Base-by-base conservation (phyloP, 2,329 filamentous ascomycete species). In the Cryphonectria naterciae region DNA sequence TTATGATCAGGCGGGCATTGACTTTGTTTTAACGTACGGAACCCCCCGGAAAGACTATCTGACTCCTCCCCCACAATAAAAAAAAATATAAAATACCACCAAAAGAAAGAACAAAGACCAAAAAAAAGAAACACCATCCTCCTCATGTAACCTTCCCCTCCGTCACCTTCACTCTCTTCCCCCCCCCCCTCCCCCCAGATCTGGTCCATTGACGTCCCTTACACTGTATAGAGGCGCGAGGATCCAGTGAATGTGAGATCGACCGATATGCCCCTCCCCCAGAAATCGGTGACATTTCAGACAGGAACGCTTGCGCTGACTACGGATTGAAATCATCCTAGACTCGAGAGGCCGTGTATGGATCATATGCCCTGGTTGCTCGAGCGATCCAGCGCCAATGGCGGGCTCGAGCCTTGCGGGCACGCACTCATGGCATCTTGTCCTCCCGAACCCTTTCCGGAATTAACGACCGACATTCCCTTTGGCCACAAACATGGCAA, bases 391-490 rank as follows among this genome's bases (percentile, higher is more conserved):
- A 82, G 79, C 75, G 85, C 89, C 69, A 84, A 87, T 68, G 91
- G 92, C 74, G 87, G 87, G 75, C 64, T 70, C 60, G 89, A 92
- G 71, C 86, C 93, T 58, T 95, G 93, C 74, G 96, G 95, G 56
- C 96, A 99, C 80, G 95, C 93, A 5, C 85, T 98, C 75, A 98
- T 98, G 95, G 93, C 93, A 22, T 93, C 92, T 22, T 97, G 93
- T 78, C 95, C 95, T 63, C 93, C 95, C 6, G 88, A 90, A 74
- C 85, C 86, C 3, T 86, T 87, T 71, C 77, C 83, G 67, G 84
- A 87, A 68, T 77, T 86, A 71, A 83, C 82, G 67, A 75, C 81
- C 58, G 83, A 87, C 15, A 83, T 86, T 39, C 86, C 87, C 0
- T 90, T 89, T 76, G 87, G 87, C 37, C 81, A 81, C 68, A 77